Conservation (phyloP, 2,329 filamentous ascomycete genomes). For the Colletotrichum siamense region DNA sequence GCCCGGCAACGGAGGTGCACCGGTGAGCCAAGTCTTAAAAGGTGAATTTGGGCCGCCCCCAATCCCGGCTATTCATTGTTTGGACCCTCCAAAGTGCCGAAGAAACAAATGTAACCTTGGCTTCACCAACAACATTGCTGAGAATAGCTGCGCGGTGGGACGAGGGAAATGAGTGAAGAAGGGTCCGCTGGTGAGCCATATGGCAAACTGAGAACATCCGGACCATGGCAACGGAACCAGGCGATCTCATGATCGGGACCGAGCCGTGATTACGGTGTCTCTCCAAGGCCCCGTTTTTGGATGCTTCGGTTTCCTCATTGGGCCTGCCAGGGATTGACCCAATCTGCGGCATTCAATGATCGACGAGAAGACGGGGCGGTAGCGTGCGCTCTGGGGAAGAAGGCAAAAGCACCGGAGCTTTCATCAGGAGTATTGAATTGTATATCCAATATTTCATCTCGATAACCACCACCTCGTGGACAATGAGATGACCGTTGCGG, state of each 20-base stretch:
- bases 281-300: neutral
- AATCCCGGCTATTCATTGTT: neutral
- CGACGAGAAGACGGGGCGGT: conserved; percentile 8
- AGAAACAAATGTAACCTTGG: conserved; percentile 7
- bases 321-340: neutral
- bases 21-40: neutral
- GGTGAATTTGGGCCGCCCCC: neutral
- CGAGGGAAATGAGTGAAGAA: neutral
- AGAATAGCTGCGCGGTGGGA: neutral
- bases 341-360: conserved; percentile 21
- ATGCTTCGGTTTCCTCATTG: conserved; percentile 6
- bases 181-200: neutral
- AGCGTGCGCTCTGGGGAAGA: conserved; percentile 6
- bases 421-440: neutral
- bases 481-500: neutral
- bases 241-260: conserved; percentile 9
- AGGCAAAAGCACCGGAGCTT: neutral
- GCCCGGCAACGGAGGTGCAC: conserved; percentile 1
- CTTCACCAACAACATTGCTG: neutral
- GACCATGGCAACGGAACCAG: neutral
- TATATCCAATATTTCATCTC: conserved; percentile 10
- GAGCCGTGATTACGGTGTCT: conserved; percentile 1
- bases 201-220: neutral
- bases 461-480: neutral
- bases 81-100: neutral